phyloP scores from a whole-genome alignment of 2,329 filamentous ascomycete species.

The Penicillium digitatum region DNA sequence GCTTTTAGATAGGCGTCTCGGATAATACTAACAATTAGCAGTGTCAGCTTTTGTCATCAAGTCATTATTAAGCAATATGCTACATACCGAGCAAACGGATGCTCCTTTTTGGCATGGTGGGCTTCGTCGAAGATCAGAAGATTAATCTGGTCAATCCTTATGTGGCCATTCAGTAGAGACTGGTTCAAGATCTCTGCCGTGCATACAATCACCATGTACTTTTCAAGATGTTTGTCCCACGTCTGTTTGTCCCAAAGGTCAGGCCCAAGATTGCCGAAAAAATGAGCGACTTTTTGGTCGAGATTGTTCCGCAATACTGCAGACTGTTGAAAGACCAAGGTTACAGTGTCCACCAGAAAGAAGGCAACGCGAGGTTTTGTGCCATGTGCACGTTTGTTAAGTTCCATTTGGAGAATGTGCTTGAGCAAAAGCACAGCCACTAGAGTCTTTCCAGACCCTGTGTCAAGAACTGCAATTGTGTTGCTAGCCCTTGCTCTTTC shows the following conservation, averaged over 20 bases:
- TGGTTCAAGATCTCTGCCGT: slow-evolving; percentile 82
- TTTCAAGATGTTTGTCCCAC: slow-evolving; percentile 56
- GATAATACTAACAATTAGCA: slow-evolving; percentile 62
- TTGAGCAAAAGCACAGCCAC: slow-evolving; percentile 83
- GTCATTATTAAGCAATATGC: neutral
- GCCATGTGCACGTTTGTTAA: slow-evolving; percentile 63
- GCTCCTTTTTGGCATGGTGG: slow-evolving; percentile 91
- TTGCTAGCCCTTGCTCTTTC: slow-evolving; percentile 81
- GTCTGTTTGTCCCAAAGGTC: slow-evolving; percentile 59
- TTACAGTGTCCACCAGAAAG: slow-evolving; percentile 87
- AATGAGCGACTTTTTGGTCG: slow-evolving; percentile 66
- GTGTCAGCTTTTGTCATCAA: slow-evolving; percentile 4
- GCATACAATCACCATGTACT: slow-evolving; percentile 83
- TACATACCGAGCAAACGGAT: slow-evolving; percentile 69
- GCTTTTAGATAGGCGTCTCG: slow-evolving; percentile 71
- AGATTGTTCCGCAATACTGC: slow-evolving; percentile 78
- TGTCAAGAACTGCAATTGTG: slow-evolving; percentile 88
- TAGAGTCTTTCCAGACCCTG: slow-evolving; percentile 89
- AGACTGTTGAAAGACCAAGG: slow-evolving; percentile 84
- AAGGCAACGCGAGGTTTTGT: slow-evolving; percentile 67
- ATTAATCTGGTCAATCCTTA: slow-evolving; percentile 78
- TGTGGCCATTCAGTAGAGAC: slow-evolving; percentile 72
- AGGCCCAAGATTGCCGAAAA: slow-evolving; percentile 66
- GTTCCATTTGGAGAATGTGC: slow-evolving; percentile 70
- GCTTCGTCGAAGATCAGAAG: slow-evolving; percentile 93